These are phyloP conservation scores for Saccharomyces pastorianus DNA, from an alignment of 1,139 yeast genomes.

Conservation along the genomic window DNA sequence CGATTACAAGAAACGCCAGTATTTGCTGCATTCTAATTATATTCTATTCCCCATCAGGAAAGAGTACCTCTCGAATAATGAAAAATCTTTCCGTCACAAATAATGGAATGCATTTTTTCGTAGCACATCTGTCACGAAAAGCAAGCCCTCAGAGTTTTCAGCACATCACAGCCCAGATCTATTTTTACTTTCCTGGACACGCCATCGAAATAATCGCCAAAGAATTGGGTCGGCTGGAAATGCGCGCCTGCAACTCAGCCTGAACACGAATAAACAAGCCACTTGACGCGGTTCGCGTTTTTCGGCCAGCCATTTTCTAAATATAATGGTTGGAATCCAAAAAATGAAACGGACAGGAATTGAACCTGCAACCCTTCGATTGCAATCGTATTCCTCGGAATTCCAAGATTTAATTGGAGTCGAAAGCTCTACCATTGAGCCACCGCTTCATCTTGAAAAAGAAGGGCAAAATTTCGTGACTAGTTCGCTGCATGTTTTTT, in stretches of 20 bases:
- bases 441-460: slow-evolving; percentile 52
- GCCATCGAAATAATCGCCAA: background rate
- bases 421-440: slow-evolving; percentile 93
- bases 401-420: slow-evolving; percentile 50
- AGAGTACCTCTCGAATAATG: background rate
- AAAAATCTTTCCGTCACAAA: background rate
- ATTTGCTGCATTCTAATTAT: background rate
- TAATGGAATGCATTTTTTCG: background rate
- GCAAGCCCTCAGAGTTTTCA: background rate
- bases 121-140: background rate
- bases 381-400: slow-evolving; percentile 32
- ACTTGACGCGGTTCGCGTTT: background rate
- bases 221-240: background rate
- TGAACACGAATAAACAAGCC: background rate
- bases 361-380: slow-evolving; percentile 73
- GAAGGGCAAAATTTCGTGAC: too few species aligned
- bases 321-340: too few species aligned
- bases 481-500: too few species aligned
- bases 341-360: slow-evolving; percentile 65
- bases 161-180: background rate
- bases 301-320: background rate
- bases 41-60: background rate
- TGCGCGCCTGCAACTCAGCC: background rate
- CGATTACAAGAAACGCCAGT: background rate
- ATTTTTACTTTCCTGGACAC: background rate